A percentile compares a stretch with the other conserved stretches of the same genome.
These are phyloP conservation scores for Rhizoclosmatium sp. DNA, from an alignment of 192 early-diverging fungal genomes.

Conservation along the genomic window DNA sequence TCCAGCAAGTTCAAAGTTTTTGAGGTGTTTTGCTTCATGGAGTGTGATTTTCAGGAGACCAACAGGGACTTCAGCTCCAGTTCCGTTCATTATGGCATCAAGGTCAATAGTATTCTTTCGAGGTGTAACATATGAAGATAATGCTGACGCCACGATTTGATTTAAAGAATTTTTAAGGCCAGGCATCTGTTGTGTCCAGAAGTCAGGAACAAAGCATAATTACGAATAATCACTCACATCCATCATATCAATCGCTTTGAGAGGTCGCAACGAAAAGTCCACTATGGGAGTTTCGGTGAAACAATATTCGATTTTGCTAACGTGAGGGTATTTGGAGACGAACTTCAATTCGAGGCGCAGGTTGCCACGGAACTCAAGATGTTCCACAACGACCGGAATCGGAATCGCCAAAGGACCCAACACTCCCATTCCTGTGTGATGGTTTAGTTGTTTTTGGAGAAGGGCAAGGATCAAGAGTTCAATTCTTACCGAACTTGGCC, in stretches of 20 bases:
- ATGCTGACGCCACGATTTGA: conserved; percentile 29
- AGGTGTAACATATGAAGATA: conserved; percentile 55
- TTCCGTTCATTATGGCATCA: conserved; percentile 79
- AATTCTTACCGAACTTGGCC: conserved; percentile 55
- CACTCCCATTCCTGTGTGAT: background rate
- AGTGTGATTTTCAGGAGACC: conserved; percentile 87
- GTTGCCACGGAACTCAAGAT: conserved; percentile 30
- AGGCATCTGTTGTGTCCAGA: conserved; percentile 8
- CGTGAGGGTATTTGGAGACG: conserved; percentile 84
- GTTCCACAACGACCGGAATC: conserved; percentile 36
- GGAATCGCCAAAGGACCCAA: conserved; percentile 63
- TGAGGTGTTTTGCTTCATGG: conserved; percentile 80
- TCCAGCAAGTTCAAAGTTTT: conserved; percentile 88
- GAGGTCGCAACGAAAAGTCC: conserved; percentile 89
- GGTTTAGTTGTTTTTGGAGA: too few species aligned
- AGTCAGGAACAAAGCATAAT: background rate
- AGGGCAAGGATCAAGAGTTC: too few species aligned
- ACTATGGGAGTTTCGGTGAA: conserved; percentile 88
- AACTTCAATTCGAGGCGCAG: conserved; percentile 87
- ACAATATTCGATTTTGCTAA: conserved; percentile 82
- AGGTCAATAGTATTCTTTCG: conserved; percentile 83
- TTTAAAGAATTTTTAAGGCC: conserved; percentile 54
- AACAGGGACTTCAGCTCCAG: conserved; percentile 73
- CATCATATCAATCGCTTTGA: conserved; percentile 79
- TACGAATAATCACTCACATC: conserved; percentile 53